Percentiles rank a stretch among this genome's conserved stretches.
Evolutionary conservation across 805 yeast genomes (phyloP).

Genomic region (Wickerhamomyces strasburgensis): DNA sequence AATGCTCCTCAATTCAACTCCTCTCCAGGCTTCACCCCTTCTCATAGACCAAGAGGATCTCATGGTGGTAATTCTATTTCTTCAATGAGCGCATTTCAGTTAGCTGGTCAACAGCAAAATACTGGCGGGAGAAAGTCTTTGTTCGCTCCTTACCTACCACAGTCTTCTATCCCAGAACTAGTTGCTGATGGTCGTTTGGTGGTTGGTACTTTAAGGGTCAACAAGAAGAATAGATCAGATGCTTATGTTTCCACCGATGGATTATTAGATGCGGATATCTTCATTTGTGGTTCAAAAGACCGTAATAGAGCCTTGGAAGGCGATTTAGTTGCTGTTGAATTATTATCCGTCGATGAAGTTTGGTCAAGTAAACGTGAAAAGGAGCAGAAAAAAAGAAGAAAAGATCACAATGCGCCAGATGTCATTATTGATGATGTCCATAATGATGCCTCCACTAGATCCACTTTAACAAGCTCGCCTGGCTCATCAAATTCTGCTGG

Average conservation of each 20-base stretch:
- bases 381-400: constrained; percentile 93
- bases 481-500: constrained; percentile 16
- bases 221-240: constrained; percentile 93
- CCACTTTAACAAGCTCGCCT: constrained; percentile 8
- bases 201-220: constrained; percentile 88
- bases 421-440: constrained; percentile 67
- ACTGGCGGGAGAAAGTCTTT: constrained; percentile 64
- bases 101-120: constrained; percentile 22
- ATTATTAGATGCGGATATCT: constrained; percentile 90
- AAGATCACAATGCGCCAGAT: constrained; percentile 55
- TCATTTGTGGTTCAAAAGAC: constrained; percentile 97
- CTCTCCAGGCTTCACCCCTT: constrained; percentile 51
- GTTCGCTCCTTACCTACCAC: constrained; percentile 95
- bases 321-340: constrained; percentile 92
- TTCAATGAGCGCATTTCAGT: constrained; percentile 24
- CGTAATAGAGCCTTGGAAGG: constrained; percentile 97
- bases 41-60: constrained; percentile 75
- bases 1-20: constrained; percentile 15
- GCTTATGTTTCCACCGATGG: constrained; percentile 99
- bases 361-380: constrained; percentile 96
- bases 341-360: constrained; percentile 92
- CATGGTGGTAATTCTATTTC: constrained; percentile 54
- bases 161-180: constrained; percentile 82
- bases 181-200: constrained; percentile 88
- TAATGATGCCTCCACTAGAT: constrained; percentile 68